Evolutionary conservation across 176 grass and related monocot species (phyloP).

Genomic region (Eragrostis nindensis): DNA sequence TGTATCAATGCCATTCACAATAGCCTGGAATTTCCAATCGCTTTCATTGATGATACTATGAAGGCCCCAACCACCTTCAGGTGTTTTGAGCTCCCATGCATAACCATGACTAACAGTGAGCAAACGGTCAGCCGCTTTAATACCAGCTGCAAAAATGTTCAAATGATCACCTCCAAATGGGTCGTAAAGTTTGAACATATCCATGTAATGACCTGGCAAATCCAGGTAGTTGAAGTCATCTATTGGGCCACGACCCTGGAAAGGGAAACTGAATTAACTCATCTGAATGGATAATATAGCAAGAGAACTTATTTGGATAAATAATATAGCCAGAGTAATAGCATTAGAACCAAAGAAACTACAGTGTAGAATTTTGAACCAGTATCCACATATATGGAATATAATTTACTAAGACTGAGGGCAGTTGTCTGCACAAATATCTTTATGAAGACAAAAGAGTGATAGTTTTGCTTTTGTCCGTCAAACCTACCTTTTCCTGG

Average conservation of each 20-base stretch:
- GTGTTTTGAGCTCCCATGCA: conserved; percentile 90
- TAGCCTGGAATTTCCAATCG: conserved; percentile 87
- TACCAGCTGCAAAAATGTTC: conserved; percentile 90
- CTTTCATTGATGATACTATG: conserved; percentile 77
- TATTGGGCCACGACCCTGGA: conserved; percentile 89
- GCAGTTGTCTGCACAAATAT: neutral
- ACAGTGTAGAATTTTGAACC: neutral
- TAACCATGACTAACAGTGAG: conserved; percentile 95
- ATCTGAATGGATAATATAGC: neutral
- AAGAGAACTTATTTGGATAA: neutral
- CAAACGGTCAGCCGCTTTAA: conserved; percentile 84
- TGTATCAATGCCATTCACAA: conserved; percentile 93
- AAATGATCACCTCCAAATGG: conserved; percentile 84
- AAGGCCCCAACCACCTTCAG: conserved; percentile 92
- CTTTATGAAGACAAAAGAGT: conserved; percentile 1
- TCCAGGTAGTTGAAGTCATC: conserved; percentile 74
- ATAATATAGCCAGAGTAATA: conserved; percentile 2
- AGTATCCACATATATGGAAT: neutral
- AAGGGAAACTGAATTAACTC: conserved; percentile 37
- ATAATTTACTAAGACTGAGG: conserved; percentile 19
- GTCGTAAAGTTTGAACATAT: conserved; percentile 77
- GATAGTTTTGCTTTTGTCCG: neutral
- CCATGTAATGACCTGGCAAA: conserved; percentile 77
- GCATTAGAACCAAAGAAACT: neutral
- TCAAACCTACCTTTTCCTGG: neutral